Evolutionary conservation across 352 stramenopile genomes (phyloP), one percentile per base, ranked within the genome.

Genomic region (Pythium grandisporangium): DNA sequence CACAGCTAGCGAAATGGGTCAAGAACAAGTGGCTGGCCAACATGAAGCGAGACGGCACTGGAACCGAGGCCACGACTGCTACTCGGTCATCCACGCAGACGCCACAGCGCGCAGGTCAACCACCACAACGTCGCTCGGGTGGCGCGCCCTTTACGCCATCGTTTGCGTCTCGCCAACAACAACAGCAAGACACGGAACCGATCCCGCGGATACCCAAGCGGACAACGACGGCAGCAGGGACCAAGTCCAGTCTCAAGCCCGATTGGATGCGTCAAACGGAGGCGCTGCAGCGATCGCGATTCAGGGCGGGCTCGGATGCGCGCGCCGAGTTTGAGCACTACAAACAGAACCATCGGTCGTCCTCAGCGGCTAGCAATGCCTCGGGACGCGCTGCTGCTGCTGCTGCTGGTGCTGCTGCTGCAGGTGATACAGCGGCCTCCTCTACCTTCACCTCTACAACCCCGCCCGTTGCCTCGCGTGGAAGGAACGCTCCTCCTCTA

Each of bases 251-350:
- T 42, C 45, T 89, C 21, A 86, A 85, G 38, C 76, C 76, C 5
- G 72, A 89, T 44, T 86, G 69, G 68, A 76, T 89, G 56, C 58
- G 61, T 13, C 59, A 74, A 13, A 75, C 72, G 25, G 76, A 89
- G 40, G 65, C 61, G 6, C 51, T 84, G 6, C 66, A 58, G 16
- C 65, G 59, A 29, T 72, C 76, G 46, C 72, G 76, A 26, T 84
- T 89, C 53, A 82, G 58, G 22, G 68, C 78, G 34, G 55, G 61
- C 10, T 71, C 70, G 39, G 66, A 74, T 39, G 57, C 58, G 8
- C 64, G 61, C 17, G 64, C 63, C 12, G 70, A 87, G 40, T 60
- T 50, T 26, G 57, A 63, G 5, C 61, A 81, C 38, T 84, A 79
- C 37, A 53, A 48, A 14, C 58, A 62, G 24, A 54, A 49, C 19